These are phyloP conservation scores for Penicillium chermesinum DNA, from an alignment of 495 filamentous ascomycete species.

Conservation along the genomic window DNA sequence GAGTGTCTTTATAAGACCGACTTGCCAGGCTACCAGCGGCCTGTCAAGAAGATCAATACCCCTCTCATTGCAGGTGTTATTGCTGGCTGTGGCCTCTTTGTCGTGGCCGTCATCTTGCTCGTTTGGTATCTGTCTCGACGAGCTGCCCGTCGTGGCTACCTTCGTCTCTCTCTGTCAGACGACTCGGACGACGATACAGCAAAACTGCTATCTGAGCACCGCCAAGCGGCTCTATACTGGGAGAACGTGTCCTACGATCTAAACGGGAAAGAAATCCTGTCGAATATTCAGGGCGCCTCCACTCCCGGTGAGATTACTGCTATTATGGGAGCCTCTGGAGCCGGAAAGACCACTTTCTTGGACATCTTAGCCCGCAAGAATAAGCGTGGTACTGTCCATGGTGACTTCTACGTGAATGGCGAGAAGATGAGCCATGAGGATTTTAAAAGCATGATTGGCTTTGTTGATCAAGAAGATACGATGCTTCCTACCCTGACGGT, in stretches of 20 bases:
- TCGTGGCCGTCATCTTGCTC: constrained; percentile 74
- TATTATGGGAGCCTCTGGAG: constrained; percentile 97
- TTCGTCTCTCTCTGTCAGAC: constrained; percentile 70
- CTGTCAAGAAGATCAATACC: constrained; percentile 94
- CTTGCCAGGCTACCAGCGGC: constrained; percentile 81
- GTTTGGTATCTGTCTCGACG: constrained; percentile 89
- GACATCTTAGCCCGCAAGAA: constrained; percentile 98
- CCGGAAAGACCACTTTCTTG: constrained; percentile 95
- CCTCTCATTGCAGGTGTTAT: constrained; percentile 94
- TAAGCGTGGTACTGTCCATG: constrained; percentile 74
- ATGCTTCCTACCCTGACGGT: constrained; percentile 97
- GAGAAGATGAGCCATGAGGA: constrained; percentile 81
- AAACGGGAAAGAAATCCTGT: constrained; percentile 82
- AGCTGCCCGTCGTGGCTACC: constrained; percentile 56
- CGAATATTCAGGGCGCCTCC: constrained; percentile 74
- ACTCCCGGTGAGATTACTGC: constrained; percentile 88
- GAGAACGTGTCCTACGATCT: constrained; percentile 81
- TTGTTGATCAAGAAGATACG: constrained; percentile 97
- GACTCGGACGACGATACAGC: constrained; percentile 85
- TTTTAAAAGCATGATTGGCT: constrained; percentile 86
- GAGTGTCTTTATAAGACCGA: constrained; percentile 92
- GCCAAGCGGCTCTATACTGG: constrained; percentile 82
- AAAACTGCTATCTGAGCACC: constrained; percentile 84
- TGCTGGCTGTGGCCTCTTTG: constrained; percentile 77
- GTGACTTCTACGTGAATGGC: constrained; percentile 91